These are phyloP conservation scores for Pisolithus marmoratus DNA, from an alignment of 768 basidiomycete species.

Conservation along the genomic window DNA sequence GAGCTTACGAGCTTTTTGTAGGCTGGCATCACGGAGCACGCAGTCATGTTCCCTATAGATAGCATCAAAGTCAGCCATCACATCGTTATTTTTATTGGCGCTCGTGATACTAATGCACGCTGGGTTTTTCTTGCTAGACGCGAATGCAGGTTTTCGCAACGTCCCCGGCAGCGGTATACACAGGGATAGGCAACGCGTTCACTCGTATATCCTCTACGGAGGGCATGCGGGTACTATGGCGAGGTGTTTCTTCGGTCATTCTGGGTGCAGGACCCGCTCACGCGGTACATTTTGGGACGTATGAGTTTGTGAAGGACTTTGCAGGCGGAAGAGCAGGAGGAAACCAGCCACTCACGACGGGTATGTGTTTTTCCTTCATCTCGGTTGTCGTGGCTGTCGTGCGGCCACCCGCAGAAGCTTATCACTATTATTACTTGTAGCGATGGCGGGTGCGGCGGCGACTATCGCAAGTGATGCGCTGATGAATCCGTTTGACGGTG, in stretches of 20 bases:
- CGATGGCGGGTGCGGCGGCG: slow-evolving; percentile 88
- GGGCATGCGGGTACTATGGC: slow-evolving; percentile 86
- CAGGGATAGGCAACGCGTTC: slow-evolving; percentile 86
- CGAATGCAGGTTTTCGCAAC: slow-evolving; percentile 98
- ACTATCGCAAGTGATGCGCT: slow-evolving; percentile 94
- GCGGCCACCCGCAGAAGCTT: slow-evolving; percentile 1
- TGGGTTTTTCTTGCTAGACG: slow-evolving; percentile 50
- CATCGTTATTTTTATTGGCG: neutral
- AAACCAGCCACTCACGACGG: slow-evolving; percentile 84
- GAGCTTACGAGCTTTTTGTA: slow-evolving; percentile 30
- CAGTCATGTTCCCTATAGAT: slow-evolving; percentile 97
- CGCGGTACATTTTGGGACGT: slow-evolving; percentile 94
- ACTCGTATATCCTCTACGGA: slow-evolving; percentile 91
- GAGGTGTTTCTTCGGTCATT: slow-evolving; percentile 93
- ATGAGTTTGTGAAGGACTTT: slow-evolving; percentile 92
- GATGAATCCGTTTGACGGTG: slow-evolving; percentile 99
- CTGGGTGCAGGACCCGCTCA: slow-evolving; percentile 97
- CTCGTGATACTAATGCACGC: neutral
- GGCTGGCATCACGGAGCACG: slow-evolving; percentile 99
- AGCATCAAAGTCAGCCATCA: slow-evolving; percentile 81
- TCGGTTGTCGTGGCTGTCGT: slow-evolving; percentile 1
- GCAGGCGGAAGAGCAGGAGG: slow-evolving; percentile 75
- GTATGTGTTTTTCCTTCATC: slow-evolving; percentile 42
- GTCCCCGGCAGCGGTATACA: slow-evolving; percentile 81
- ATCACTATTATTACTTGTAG: slow-evolving; percentile 36